Conservation (phyloP, 768 basidiomycete species). For the Cytidiella melzeri region DNA sequence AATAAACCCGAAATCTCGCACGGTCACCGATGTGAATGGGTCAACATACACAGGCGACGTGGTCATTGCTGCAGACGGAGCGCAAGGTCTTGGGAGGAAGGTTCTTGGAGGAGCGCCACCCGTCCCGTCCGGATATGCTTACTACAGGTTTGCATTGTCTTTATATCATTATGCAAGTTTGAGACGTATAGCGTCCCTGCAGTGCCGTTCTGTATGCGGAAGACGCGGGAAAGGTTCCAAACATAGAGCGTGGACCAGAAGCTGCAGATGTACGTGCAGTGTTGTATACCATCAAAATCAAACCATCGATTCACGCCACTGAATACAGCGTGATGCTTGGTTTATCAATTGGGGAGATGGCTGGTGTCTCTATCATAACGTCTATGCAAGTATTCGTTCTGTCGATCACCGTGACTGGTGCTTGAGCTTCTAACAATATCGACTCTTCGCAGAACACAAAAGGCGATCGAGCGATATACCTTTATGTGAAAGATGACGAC, state of each 20-base stretch:
- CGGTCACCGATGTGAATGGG: slow-evolving; percentile 25
- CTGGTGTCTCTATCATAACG: background rate
- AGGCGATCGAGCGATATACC: background rate
- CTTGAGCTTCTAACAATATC: no score
- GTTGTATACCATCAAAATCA: background rate
- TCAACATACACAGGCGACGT: slow-evolving; percentile 28
- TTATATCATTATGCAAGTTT: background rate
- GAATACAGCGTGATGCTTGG: slow-evolving; percentile 5
- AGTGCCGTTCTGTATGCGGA: slow-evolving; percentile 7
- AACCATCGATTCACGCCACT: no score
- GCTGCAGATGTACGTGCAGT: slow-evolving; percentile 2
- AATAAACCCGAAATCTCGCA: slow-evolving; percentile 16
- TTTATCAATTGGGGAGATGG: slow-evolving; percentile 8
- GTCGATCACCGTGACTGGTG: no score
- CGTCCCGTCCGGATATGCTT: slow-evolving; percentile 16
- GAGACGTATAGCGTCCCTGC: background rate
- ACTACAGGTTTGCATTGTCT: slow-evolving; percentile 23
- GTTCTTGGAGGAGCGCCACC: slow-evolving; percentile 11
- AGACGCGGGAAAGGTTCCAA: slow-evolving; percentile 2
- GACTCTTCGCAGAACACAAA: background rate
- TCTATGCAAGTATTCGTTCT: background rate
- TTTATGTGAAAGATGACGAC: background rate
- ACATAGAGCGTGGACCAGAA: slow-evolving; percentile 3
- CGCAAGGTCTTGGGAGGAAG: slow-evolving; percentile 19
- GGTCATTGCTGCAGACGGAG: slow-evolving; percentile 33